Evolutionary conservation across 2,329 filamentous ascomycete genomes (phyloP), one percentile per base, ranked within the genome.

Genomic region (Nemania sp.): DNA sequence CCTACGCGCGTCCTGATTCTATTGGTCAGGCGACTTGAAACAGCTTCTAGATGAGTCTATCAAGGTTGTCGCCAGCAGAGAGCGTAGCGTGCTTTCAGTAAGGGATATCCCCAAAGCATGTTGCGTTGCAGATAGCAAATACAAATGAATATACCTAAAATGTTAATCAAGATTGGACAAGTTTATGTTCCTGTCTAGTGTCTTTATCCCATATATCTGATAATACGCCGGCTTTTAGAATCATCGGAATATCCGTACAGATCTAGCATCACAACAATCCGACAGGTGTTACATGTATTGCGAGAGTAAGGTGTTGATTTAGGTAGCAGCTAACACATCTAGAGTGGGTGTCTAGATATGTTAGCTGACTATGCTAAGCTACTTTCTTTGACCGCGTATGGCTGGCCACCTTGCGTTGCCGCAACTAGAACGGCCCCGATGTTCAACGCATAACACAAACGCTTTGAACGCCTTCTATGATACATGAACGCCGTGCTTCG

Each of bases 401-500:
- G 13, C 49, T 53, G 38, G 29, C 32, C 41, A 54, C 26, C 24
- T 51, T 29, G 32, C 22, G 41, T 27, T 11, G 29, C 59, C 26
- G 38, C 27, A 57, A 62, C 41, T 18, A 41, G 29, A 58, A 56
- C 43, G 22, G 11, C 20, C 15, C 6, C 60, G n/a, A 27, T 53
- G 20, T 54, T 49, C 61, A 20, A 49, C 57, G 52, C 53, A 64
- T 62, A 32, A 58, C 41, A 26, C 38, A 67, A 54, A 58, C 47
- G 54, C 47, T 27, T 47, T 45, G 24, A 61, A 64, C 54, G 54
- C 64, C 56, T 57, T 58, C 56, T 55, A 65, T 65, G 43, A 54
- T 65, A 64, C 58, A 67, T 62, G 29, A 67, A 64, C 63, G 59
- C 55, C 51, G 38, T 56, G 47, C 47, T 24, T 49, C 56, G 47